Conservation (phyloP, 441 rosid species). For the Croton laevigatus region DNA sequence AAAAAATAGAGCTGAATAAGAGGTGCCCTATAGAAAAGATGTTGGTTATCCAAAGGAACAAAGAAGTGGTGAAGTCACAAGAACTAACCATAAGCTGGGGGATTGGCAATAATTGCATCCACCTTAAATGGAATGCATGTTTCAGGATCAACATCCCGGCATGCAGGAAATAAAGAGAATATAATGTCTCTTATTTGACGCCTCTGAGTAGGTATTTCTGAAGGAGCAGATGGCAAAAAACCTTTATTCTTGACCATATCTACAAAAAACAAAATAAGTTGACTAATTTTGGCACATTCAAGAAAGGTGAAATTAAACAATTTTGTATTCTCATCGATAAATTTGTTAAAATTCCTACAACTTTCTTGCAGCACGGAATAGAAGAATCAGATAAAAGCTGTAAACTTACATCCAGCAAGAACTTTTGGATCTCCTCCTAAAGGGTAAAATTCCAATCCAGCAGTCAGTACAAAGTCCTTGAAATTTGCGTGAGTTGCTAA, state of each 20-base stretch:
- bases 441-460: conserved; percentile 61
- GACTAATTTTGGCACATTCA: neutral
- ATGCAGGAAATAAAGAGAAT: conserved; percentile 83
- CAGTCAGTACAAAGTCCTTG: conserved; percentile 48
- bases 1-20: neutral
- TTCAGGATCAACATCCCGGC: conserved; percentile 83
- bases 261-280: conserved; percentile 33
- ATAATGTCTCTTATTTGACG: conserved; percentile 86
- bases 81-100: conserved; percentile 91
- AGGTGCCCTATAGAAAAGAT: conserved; percentile 7
- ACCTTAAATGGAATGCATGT: conserved; percentile 76
- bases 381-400: conserved; percentile 5
- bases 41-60: conserved; percentile 7
- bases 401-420: conserved; percentile 56
- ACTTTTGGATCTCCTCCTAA: conserved; percentile 65
- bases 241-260: conserved; percentile 99
- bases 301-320: neutral
- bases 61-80: conserved; percentile 2
- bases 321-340: neutral
- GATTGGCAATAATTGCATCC: conserved; percentile 97
- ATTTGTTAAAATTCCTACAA: neutral
- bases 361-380: neutral
- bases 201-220: conserved; percentile 87
- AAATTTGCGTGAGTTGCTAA: conserved; percentile 61
- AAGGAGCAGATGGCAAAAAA: conserved; percentile 95